phyloP scores from a whole-genome alignment of 352 stramenopile genomes.

The Thalassiosira livingstoniorum region DNA sequence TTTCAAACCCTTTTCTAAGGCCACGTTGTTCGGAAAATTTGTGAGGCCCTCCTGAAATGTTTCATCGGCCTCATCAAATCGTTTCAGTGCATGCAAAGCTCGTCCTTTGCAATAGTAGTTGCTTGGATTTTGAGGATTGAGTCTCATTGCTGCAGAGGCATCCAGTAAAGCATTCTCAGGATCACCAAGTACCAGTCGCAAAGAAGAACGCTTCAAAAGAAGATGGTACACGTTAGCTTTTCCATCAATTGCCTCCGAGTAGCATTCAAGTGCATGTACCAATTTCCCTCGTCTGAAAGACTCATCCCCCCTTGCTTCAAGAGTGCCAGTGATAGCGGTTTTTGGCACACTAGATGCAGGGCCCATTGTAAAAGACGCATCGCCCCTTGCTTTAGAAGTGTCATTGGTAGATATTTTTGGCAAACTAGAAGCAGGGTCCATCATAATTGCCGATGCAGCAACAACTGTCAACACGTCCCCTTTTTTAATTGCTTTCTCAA shows the following conservation, averaged over 20 bases:
- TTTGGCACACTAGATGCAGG: too few relatives aligned
- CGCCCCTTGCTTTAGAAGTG: too few relatives aligned
- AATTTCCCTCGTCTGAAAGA: too few relatives aligned
- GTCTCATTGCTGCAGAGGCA: not conserved
- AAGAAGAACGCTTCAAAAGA: not conserved
- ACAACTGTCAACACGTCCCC: not conserved
- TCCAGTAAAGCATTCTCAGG: not conserved
- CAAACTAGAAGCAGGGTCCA: not conserved
- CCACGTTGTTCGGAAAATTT: not conserved
- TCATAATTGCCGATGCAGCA: not conserved
- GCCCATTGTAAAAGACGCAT: too few relatives aligned
- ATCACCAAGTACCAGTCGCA: not conserved
- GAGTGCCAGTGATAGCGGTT: too few relatives aligned
- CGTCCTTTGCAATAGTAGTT: not conserved
- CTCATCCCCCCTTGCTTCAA: too few relatives aligned
- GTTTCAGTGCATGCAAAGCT: not conserved
- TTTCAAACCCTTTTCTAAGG: not conserved
- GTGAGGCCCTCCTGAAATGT: not conserved
- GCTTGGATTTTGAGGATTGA: not conserved
- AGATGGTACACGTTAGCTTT: too few relatives aligned
- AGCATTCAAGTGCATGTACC: too few relatives aligned
- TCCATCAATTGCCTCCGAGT: too few relatives aligned
- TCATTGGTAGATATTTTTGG: too few relatives aligned
- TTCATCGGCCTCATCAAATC: not conserved
- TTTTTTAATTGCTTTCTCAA: constrained; percentile 2